Percentiles rank a stretch among this genome's conserved stretches.
Conservation (phyloP, 1,284 basidiomycete species). For the Rhodotorula sp. region DNA sequence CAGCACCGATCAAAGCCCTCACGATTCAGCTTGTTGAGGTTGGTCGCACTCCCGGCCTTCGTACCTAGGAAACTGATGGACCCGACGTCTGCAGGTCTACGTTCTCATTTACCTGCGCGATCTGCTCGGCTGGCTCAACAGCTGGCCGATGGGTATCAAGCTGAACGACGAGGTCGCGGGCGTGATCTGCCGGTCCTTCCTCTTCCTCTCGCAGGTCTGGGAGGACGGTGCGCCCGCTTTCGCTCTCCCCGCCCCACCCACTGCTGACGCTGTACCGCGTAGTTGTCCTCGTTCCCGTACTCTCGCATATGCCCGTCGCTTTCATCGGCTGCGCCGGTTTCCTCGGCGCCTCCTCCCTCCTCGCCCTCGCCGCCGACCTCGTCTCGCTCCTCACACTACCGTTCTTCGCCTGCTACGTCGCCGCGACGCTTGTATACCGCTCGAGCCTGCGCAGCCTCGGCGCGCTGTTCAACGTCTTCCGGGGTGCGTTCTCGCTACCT, state of each 20-base stretch:
- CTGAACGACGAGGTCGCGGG: constrained; percentile 82
- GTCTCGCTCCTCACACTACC: constrained; percentile 71
- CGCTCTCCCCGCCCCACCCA: too few species aligned
- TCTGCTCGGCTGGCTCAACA: constrained; percentile 78
- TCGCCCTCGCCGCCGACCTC: constrained; percentile 69
- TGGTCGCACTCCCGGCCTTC: constrained; percentile 7
- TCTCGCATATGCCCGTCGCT: constrained; percentile 59
- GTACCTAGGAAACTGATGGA: too few species aligned
- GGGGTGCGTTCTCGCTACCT: constrained; percentile 61
- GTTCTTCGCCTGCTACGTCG: constrained; percentile 68
- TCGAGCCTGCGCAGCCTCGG: constrained; percentile 64
- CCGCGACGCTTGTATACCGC: constrained; percentile 67
- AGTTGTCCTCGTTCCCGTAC: constrained; percentile 47
- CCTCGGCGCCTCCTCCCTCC: constrained; percentile 68
- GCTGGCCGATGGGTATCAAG: constrained; percentile 95
- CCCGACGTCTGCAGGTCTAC: constrained; percentile 2
- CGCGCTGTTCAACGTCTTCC: constrained; percentile 89
- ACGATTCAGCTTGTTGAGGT: constrained; percentile 45
- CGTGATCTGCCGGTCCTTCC: constrained; percentile 74
- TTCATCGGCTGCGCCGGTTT: constrained; percentile 61
- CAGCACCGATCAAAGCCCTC: constrained; percentile 23
- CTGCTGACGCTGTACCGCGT: not conserved
- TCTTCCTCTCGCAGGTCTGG: constrained; percentile 67
- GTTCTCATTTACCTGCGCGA: constrained; percentile 56
- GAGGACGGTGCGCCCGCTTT: constrained; percentile 58